A percentile compares a stretch with the other conserved stretches of the same genome.
Evolutionary conservation across 371 early-diverging fungal species (phyloP).

Genomic region (Haplosporangium sp.): DNA sequence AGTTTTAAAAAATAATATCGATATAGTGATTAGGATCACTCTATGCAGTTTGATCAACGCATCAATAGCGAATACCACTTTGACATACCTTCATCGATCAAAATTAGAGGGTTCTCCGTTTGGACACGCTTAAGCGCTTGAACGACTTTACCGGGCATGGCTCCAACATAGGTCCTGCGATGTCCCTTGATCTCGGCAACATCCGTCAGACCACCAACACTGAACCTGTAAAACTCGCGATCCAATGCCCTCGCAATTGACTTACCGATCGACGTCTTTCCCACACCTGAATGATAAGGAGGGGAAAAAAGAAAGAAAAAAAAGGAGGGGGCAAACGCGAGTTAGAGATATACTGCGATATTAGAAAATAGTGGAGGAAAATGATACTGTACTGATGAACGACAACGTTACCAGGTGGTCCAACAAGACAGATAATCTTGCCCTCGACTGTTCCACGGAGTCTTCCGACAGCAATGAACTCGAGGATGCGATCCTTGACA

Average conservation of each 20-base stretch:
- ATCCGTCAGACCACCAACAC: slow-evolving; percentile 96
- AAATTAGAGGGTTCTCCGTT: slow-evolving; percentile 95
- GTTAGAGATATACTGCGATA: too few species aligned
- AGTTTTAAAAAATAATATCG: slow-evolving; percentile 21
- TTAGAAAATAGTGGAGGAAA: too few species aligned
- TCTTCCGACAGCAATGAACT: slow-evolving; percentile 98
- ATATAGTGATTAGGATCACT: background rate
- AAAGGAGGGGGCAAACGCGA: background rate
- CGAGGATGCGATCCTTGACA: slow-evolving; percentile 97
- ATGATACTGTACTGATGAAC: too few species aligned
- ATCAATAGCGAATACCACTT: background rate
- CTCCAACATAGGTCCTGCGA: slow-evolving; percentile 97
- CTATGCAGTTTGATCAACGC: slow-evolving; percentile 48
- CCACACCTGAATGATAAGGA: slow-evolving; percentile 72
- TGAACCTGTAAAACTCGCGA: slow-evolving; percentile 95
- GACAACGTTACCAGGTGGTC: slow-evolving; percentile 80
- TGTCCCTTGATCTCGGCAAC: slow-evolving; percentile 99
- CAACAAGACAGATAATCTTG: slow-evolving; percentile 95
- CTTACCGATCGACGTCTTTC: slow-evolving; percentile 98
- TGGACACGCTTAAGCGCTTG: slow-evolving; percentile 98
- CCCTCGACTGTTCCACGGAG: slow-evolving; percentile 95
- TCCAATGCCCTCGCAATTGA: slow-evolving; percentile 95
- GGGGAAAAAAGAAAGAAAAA: background rate
- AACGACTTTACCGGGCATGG: slow-evolving; percentile 99
- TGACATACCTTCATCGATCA: slow-evolving; percentile 89